Evolutionary conservation across 345 rosid species (phyloP).

Genomic region (Murraya koenigii): DNA sequence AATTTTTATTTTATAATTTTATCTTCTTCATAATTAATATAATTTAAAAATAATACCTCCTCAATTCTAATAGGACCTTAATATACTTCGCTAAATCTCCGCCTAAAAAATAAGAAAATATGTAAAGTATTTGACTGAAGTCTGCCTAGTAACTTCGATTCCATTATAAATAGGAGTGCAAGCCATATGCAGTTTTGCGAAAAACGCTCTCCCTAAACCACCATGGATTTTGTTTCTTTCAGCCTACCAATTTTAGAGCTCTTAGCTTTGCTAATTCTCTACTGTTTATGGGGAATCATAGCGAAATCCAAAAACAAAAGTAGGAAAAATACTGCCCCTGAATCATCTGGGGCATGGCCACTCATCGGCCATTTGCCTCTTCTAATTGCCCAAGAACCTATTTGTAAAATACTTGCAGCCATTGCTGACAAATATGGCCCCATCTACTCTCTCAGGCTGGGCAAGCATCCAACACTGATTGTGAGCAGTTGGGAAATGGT

Average conservation of each 20-base stretch:
- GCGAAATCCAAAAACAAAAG: neutral
- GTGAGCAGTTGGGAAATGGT: constrained; percentile 43
- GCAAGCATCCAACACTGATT: constrained; percentile 32
- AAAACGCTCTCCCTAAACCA: neutral
- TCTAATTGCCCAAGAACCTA: constrained; percentile 34
- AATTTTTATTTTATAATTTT: too few species aligned
- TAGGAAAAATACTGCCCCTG: constrained; percentile 28
- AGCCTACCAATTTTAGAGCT: neutral
- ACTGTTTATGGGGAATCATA: neutral
- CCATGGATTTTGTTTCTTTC: constrained; percentile 9
- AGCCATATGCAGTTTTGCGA: too few species aligned
- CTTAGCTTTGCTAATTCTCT: constrained; percentile 7
- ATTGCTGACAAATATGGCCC: constrained; percentile 54
- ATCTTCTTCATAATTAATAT: too few species aligned
- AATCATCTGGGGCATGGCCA: constrained; percentile 57
- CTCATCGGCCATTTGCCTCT: constrained; percentile 64
- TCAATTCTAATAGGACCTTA: too few species aligned
- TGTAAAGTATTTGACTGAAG: too few species aligned
- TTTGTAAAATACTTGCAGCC: constrained; percentile 43
- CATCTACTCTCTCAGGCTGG: constrained; percentile 54
- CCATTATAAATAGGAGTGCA: too few species aligned
- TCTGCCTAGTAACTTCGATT: too few species aligned
- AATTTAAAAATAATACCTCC: too few species aligned
- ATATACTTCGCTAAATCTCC: too few species aligned
- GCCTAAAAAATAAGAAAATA: too few species aligned